Conservation (phyloP, 1,284 basidiomycete species). For the Trametes sp. region DNA sequence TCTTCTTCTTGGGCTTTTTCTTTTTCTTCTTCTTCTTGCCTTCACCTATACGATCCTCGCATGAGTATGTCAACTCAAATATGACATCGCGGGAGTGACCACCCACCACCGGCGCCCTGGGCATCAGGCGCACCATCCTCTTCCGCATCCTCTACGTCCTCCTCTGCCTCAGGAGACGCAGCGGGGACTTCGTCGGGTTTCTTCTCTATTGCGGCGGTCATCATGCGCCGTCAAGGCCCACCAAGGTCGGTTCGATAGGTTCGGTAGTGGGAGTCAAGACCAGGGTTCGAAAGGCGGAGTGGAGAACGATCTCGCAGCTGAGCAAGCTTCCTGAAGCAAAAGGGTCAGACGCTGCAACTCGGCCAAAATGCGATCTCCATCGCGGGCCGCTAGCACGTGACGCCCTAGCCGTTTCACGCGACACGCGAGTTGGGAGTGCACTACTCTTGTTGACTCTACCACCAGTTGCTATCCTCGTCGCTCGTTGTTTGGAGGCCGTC, state of each 20-base stretch:
- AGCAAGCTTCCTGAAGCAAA: conserved; percentile 15
- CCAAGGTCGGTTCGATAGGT: neutral
- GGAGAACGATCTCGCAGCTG: conserved; percentile 12
- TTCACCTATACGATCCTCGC: conserved; percentile 35
- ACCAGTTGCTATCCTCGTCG: neutral
- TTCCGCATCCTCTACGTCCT: conserved; percentile 41
- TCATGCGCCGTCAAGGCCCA: neutral
- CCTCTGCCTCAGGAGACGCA: conserved; percentile 35
- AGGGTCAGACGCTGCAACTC: conserved; percentile 10
- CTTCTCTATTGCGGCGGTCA: conserved; percentile 29
- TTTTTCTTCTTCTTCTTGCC: conserved; percentile 87
- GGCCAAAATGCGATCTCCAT: conserved; percentile 17
- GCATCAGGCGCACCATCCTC: conserved; percentile 38
- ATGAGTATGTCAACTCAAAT: neutral
- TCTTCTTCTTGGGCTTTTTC: conserved; percentile 91
- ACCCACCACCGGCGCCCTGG: conserved; percentile 34
- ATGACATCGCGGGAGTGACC: neutral
- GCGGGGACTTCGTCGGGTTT: conserved; percentile 35
- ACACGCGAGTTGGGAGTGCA: neutral
- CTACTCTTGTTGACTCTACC: neutral
- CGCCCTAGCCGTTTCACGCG: neutral
- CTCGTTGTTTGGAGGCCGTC: conserved; percentile 1
- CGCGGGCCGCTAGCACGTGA: conserved; percentile 9
- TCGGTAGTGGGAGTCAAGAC: neutral
- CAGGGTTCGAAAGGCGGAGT: neutral